Evolutionary conservation across 2,329 filamentous ascomycete species (phyloP).

Genomic region (Cercospora brassicicola): DNA sequence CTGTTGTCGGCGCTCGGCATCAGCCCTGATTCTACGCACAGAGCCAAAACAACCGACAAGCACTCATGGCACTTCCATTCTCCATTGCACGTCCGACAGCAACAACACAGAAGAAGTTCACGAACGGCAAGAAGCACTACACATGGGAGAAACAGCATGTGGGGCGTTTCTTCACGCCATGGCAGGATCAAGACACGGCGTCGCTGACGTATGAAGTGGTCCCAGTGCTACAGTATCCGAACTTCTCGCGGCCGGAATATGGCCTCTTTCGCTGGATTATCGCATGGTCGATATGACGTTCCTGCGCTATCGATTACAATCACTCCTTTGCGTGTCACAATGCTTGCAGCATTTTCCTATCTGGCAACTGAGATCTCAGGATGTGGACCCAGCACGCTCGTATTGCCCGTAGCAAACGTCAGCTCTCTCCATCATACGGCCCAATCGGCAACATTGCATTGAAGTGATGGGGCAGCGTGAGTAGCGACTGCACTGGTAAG

Average conservation of each 20-base stretch:
- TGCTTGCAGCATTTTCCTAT: background rate
- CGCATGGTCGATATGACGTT: background rate
- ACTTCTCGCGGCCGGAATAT: background rate
- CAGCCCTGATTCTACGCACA: background rate
- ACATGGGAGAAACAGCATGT: background rate
- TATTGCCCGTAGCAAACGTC: background rate
- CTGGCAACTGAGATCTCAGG: background rate
- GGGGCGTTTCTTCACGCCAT: background rate
- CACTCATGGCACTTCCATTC: background rate
- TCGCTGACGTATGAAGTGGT: background rate
- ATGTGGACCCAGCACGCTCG: background rate
- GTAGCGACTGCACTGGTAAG: background rate
- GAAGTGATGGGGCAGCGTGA: background rate
- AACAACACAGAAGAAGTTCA: background rate
- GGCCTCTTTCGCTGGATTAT: background rate
- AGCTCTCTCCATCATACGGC: background rate
- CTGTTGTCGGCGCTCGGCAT: background rate
- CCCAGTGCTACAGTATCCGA: background rate
- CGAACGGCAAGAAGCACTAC: background rate
- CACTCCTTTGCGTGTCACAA: background rate
- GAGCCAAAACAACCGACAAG: background rate
- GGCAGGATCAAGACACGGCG: background rate
- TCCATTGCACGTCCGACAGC: background rate
- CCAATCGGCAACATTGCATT: background rate
- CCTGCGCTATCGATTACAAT: background rate